Conservation (phyloP, 2,329 filamentous ascomycete genomes). For the Sclerotinia minor region DNA sequence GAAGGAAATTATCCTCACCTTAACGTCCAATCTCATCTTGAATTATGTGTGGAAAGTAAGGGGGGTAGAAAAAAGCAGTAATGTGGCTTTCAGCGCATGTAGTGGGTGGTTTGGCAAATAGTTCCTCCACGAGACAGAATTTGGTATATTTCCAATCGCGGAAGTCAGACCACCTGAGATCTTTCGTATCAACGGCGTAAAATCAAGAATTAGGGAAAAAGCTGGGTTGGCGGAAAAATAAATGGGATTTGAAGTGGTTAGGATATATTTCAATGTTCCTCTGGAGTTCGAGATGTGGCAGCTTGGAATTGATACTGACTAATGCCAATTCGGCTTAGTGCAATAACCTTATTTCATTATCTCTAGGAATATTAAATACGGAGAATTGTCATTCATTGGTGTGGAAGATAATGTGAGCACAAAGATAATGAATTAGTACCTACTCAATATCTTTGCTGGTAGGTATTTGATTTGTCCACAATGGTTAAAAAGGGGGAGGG, state of each 20-base stretch:
- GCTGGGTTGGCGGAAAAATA: neutral
- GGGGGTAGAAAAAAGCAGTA: constrained; percentile 28
- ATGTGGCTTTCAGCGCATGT: constrained; percentile 32
- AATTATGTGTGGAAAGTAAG: constrained; percentile 28
- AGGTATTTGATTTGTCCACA: no score
- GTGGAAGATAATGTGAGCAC: no score
- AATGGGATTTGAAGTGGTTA: neutral
- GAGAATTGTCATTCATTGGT: no score
- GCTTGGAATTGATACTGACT: constrained; percentile 25
- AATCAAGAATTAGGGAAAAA: neutral
- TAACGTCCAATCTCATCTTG: constrained; percentile 60
- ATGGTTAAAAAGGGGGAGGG: no score
- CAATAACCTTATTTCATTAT: constrained; percentile 6
- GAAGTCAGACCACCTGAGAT: neutral
- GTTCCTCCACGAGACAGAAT: constrained; percentile 24
- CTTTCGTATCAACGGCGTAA: neutral
- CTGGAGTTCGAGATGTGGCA: constrained; percentile 25
- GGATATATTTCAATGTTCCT: constrained; percentile 16
- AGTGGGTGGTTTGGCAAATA: constrained; percentile 26
- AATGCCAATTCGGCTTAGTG: constrained; percentile 25
- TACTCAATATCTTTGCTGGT: no score
- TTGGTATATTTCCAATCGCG: neutral
- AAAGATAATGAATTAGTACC: neutral
- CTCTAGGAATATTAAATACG: neutral
- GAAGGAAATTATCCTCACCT: constrained; percentile 47